Percentiles rank a stretch among this genome's conserved stretches.
Evolutionary conservation across 164 flowering plant genomes (phyloP).

Genomic region (Vitis rotundifolia): DNA sequence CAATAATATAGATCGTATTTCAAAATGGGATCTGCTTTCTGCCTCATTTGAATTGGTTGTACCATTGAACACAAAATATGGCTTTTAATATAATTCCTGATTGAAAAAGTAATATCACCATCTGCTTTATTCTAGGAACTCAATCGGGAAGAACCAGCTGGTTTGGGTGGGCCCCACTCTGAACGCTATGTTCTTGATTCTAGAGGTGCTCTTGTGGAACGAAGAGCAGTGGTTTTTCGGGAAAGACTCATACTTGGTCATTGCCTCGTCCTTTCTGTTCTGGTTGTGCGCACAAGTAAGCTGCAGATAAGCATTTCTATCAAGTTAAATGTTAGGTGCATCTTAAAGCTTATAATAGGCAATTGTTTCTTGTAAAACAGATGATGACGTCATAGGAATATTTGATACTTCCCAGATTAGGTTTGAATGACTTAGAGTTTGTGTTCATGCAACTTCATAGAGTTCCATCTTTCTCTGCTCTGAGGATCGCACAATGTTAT

Average conservation of each 20-base stretch:
- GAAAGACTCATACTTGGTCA: constrained; percentile 88
- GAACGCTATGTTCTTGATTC: constrained; percentile 82
- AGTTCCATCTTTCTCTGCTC: not conserved
- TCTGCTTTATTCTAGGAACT: constrained; percentile 58
- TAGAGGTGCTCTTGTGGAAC: constrained; percentile 89
- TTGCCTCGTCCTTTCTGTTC: constrained; percentile 83
- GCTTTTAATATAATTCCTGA: not conserved
- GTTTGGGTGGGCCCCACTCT: constrained; percentile 83
- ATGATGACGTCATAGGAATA: not conserved
- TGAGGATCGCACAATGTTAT: no score
- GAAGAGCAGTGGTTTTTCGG: constrained; percentile 79
- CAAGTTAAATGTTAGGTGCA: no score
- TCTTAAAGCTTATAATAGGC: no score
- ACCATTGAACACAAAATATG: not conserved
- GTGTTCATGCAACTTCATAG: no score
- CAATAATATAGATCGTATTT: no score
- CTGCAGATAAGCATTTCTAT: constrained; percentile 1
- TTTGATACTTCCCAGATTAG: not conserved
- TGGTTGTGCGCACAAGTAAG: constrained; percentile 87
- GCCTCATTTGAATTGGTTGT: no score
- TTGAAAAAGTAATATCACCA: not conserved
- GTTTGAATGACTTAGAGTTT: no score
- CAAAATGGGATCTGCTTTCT: no score
- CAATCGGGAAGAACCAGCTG: constrained; percentile 85
- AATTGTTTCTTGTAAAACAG: not conserved